Evolutionary conservation across 75 land plant genomes (phyloP), one percentile per base, ranked within the genome.

Genomic region (Isoetes taiwanensis): DNA sequence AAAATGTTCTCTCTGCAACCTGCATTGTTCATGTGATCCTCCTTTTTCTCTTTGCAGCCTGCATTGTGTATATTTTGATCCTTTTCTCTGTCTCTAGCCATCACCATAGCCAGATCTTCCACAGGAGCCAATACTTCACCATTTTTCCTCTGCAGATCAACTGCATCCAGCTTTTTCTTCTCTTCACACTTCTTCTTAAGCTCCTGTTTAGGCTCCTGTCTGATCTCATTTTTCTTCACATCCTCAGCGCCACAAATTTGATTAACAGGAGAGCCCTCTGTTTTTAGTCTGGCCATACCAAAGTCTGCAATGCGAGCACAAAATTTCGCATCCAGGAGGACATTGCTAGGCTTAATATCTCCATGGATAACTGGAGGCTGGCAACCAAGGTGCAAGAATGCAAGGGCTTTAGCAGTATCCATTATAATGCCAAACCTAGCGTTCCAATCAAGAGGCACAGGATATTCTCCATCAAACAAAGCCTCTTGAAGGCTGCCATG

Each of bases 301-400:
- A 87, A 87, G 69, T 87, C 94, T 0, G 89, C 82, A 55, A 87
- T 31, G 57, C 69, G 75, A 0, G 85, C 94, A 14, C 57, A 48
- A 55, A 53, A 76, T 30, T 81, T 77, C 1, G 57, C 39, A 57
- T 72, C 84, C 17, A 87, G 80, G 16, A 87, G 58, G 43, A 87
- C 78, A 58, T 87, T 87, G 68, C 88, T 87, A 24, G 94, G 94
- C 78, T 87, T 87, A 23, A 87, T 58, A 56, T 87, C 94, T 2
- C 94, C 94, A 54, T 87, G 94, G 26, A 87, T 68, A 48, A 87
- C 74, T n/a, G 85, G 89, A 2, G 85, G 89, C 24, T 87, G 81
- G 61, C 94, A 84, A 8, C 65, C 68, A 11, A 64, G 33, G 33
- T 87, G 94, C 58, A 87, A 59, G 40, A 80, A 87, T 25, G 41